Conservation (phyloP, 345 rosid species). For the Populus pruinosa region DNA sequence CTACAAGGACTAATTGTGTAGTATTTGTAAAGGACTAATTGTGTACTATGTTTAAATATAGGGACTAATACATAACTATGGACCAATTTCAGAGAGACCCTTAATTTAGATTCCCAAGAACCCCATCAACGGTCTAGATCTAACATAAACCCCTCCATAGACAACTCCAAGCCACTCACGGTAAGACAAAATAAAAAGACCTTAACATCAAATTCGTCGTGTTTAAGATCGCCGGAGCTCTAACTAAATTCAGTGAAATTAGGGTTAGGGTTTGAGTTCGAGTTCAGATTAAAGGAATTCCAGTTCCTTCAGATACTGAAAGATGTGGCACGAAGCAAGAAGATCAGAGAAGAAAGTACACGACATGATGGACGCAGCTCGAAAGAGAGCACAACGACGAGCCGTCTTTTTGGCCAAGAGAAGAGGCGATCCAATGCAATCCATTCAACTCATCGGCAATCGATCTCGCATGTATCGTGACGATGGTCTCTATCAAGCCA, state of each 20-base stretch:
- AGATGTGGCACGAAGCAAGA: constrained; percentile 99
- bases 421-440: constrained; percentile 93
- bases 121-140: neutral
- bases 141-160: neutral
- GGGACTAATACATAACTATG: neutral
- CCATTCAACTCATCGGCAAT: constrained; percentile 70
- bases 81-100: neutral
- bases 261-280: constrained; percentile 13
- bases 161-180: neutral
- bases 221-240: neutral
- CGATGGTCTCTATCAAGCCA: constrained; percentile 83
- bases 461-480: constrained; percentile 77
- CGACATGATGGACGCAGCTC: constrained; percentile 99
- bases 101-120: neutral
- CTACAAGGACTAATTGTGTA: no score
- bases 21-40: no score
- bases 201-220: neutral
- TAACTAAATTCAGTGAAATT: neutral
- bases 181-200: neutral
- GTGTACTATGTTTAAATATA: no score
- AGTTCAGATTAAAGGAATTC: neutral
- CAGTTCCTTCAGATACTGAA: neutral
- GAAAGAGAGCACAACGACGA: constrained; percentile 89
- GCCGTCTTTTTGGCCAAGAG: constrained; percentile 85
- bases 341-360: constrained; percentile 97